Evolutionary conservation across 1,139 yeast genomes (phyloP).

Genomic region (Geotrichum klebahnii): DNA sequence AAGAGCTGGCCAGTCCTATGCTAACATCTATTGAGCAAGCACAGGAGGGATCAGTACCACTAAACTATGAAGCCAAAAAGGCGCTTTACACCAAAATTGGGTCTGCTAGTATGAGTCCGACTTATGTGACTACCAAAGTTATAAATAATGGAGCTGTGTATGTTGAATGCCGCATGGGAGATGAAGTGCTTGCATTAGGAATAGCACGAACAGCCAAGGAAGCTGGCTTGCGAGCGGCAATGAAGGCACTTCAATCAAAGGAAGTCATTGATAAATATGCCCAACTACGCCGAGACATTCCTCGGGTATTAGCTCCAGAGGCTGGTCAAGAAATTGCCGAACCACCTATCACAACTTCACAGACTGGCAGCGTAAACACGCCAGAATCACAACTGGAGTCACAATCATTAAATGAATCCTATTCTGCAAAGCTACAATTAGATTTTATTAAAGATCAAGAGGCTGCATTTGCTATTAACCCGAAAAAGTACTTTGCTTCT

Average conservation of each 20-base stretch:
- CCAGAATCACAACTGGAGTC: neutral
- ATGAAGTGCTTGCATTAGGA: constrained; percentile 53
- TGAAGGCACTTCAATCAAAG: constrained; percentile 60
- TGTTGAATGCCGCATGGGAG: constrained; percentile 65
- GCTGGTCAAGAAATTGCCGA: neutral
- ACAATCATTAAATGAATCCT: neutral
- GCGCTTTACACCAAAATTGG: constrained; percentile 78
- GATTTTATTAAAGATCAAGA: constrained; percentile 11
- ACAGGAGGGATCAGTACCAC: constrained; percentile 38
- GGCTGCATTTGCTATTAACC: constrained; percentile 6
- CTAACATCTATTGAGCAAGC: constrained; percentile 39
- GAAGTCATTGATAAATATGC: constrained; percentile 61
- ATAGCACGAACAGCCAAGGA: constrained; percentile 54
- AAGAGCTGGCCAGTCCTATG: constrained; percentile 51
- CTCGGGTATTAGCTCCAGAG: constrained; percentile 41
- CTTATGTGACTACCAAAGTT: constrained; percentile 52
- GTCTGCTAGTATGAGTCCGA: constrained; percentile 62
- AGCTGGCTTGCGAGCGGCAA: constrained; percentile 74
- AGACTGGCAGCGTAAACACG: neutral
- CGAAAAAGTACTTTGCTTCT: constrained; percentile 7
- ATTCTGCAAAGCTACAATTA: constrained; percentile 1
- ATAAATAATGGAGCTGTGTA: constrained; percentile 58
- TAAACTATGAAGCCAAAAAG: constrained; percentile 65
- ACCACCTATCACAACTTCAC: neutral
- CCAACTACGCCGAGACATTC: constrained; percentile 56